Evolutionary conservation across 768 basidiomycete genomes (phyloP).

Genomic region (Symmetrospora coprosmae): DNA sequence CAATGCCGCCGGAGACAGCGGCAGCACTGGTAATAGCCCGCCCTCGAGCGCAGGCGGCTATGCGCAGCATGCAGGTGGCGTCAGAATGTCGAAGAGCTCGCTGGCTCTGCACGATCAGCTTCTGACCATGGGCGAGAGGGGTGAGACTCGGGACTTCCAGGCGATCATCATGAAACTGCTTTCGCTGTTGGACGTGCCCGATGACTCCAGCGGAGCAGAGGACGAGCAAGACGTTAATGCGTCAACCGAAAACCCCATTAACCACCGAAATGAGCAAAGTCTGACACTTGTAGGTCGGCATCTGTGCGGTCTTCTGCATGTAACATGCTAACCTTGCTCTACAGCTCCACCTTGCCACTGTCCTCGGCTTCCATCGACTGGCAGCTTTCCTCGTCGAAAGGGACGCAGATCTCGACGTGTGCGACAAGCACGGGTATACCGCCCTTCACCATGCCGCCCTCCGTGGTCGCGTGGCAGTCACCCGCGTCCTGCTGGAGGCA

Average conservation of each 20-base stretch:
- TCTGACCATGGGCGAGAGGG: not conserved
- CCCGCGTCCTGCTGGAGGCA: conserved; percentile 53
- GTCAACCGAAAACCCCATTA: conserved; percentile 50
- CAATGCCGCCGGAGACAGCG: not conserved
- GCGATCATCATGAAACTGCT: conserved; percentile 65
- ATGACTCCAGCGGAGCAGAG: conserved; percentile 43
- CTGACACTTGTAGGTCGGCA: conserved; percentile 49
- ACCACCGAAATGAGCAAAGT: conserved; percentile 52
- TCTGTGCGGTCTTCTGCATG: no score
- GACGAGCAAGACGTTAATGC: conserved; percentile 34
- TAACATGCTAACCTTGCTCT: no score
- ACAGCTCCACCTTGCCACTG: conserved; percentile 62
- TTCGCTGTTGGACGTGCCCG: conserved; percentile 56
- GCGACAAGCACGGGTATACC: conserved; percentile 81
- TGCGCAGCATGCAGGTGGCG: not conserved
- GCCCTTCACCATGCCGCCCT: conserved; percentile 74
- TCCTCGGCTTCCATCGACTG: conserved; percentile 60
- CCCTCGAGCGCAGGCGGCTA: not conserved
- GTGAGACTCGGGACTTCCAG: conserved; percentile 47
- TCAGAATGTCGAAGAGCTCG: no score
- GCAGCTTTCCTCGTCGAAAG: conserved; percentile 56
- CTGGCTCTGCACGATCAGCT: not conserved
- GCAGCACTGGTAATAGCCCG: not conserved
- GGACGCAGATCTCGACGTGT: conserved; percentile 61
- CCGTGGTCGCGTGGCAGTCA: conserved; percentile 50